Percentiles rank a stretch among this genome's conserved stretches.
Conservation (phyloP, 2,329 filamentous ascomycete species). For the Aspergillus novoparasiticus region DNA sequence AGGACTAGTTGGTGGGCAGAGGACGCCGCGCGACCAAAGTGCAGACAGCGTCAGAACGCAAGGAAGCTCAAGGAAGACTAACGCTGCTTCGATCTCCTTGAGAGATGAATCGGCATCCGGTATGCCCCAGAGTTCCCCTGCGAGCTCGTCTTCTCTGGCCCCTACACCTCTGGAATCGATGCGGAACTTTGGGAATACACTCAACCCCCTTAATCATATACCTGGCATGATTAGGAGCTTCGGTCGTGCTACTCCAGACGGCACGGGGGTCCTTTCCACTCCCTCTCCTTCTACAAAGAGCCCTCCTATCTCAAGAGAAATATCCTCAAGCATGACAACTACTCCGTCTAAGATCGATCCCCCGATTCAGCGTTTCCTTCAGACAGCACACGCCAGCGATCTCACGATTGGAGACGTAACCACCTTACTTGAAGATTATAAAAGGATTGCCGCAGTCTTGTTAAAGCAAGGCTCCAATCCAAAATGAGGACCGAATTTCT, state of each 20-base stretch:
- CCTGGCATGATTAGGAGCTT: slow-evolving; percentile 78
- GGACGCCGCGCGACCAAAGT: slow-evolving; percentile 68
- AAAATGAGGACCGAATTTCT: slow-evolving; percentile 15
- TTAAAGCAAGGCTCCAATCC: slow-evolving; percentile 47
- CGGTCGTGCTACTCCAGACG: slow-evolving; percentile 52
- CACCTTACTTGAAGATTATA: slow-evolving; percentile 72
- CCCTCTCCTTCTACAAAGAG: slow-evolving; percentile 43
- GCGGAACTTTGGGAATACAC: slow-evolving; percentile 74
- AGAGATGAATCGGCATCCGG: slow-evolving; percentile 24
- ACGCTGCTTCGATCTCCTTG: slow-evolving; percentile 21
- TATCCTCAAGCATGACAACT: slow-evolving; percentile 8
- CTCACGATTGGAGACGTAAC: slow-evolving; percentile 73
- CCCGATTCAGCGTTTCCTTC: slow-evolving; percentile 73
- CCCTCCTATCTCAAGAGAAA: slow-evolving; percentile 24
- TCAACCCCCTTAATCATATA: slow-evolving; percentile 82
- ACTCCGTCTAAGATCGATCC: slow-evolving; percentile 47
- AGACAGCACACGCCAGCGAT: slow-evolving; percentile 69
- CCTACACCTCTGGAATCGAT: slow-evolving; percentile 75
- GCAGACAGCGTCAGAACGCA: slow-evolving; percentile 63
- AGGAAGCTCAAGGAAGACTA: slow-evolving; percentile 45
- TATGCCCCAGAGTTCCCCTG: slow-evolving; percentile 20
- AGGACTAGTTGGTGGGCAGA: slow-evolving; percentile 70
- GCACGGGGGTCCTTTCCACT: slow-evolving; percentile 43
- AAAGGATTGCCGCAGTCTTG: slow-evolving; percentile 67
- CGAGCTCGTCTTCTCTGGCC: slow-evolving; percentile 29